Evolutionary conservation across 306 rosid species (phyloP), one percentile per base, ranked within the genome.

Genomic region (Biancaea sappan): DNA sequence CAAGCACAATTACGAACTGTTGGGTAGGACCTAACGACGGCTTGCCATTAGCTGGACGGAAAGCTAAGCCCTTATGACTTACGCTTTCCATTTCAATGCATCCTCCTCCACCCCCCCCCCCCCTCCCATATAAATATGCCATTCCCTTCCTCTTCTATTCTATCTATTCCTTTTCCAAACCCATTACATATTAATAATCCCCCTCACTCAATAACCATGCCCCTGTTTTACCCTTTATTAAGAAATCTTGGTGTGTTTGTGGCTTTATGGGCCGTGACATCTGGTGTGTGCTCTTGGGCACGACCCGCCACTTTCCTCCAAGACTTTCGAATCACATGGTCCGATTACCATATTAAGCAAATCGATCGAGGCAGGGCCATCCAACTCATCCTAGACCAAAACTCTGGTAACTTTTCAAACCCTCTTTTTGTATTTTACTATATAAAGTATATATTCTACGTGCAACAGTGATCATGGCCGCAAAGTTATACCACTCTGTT

Each of bases 361-460:
- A 76, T 90, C 66, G 93, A 91, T 71, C 93, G 83, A 47, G 98
- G 98, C 44, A 88, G 82, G 51, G 86, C 92, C 73, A 88, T 90
- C 77, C 97, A 94, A 77, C 98, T 94, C 28, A 71, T 66, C 74
- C 88, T 94, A 1, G 98, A 94, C 93, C 92, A 68, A 90, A 84
- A 21, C 77, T 90, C 98, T 8, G 97, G 98, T 94, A 81, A 37
- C 75, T 40, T 6, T 26, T 48, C 34, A 24, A 8, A 37, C 35
- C 13, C 35, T 54, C 18, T 12, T 26, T 56, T 28, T 25, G 15
- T 32, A 57, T 22, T 58, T 15, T 57, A 13, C 38, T 11, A 53
- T n/a, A n/a, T n/a, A n/a, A n/a, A n/a, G n/a, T n/a, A n/a, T n/a
- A n/a, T n/a, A n/a, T 24, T 43, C 48, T 14, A 43, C 48, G 4